phyloP scores from a whole-genome alignment of 148 eudicot species.

The Nyssa sinensis region DNA sequence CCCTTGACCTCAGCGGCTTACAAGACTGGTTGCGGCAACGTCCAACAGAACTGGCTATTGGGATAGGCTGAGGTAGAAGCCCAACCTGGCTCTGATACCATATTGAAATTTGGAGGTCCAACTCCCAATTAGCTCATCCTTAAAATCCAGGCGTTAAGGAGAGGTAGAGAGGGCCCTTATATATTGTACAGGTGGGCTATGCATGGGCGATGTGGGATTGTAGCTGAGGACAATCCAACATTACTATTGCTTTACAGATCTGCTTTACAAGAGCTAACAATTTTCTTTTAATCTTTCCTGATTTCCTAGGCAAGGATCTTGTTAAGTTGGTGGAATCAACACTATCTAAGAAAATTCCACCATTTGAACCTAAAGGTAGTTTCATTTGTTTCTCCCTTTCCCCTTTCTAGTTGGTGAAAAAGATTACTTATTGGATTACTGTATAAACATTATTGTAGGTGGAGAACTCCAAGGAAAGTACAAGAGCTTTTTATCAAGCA shows the following conservation, averaged over 20 bases:
- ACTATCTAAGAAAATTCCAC: slow-evolving; percentile 13
- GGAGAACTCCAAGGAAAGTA: slow-evolving; percentile 25
- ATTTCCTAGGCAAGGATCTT: slow-evolving; percentile 15
- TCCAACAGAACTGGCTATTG: too few relatives aligned
- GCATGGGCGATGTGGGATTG: too few relatives aligned
- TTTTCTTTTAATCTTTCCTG: not conserved
- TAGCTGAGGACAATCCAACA: too few relatives aligned
- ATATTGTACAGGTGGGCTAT: too few relatives aligned
- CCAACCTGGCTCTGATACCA: too few relatives aligned
- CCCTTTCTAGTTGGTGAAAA: not conserved
- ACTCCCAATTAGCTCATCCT: too few relatives aligned
- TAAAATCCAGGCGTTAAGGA: too few relatives aligned
- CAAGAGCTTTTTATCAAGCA: slow-evolving; percentile 17
- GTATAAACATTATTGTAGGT: slow-evolving; percentile 19
- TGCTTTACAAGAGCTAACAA: slow-evolving; percentile 5
- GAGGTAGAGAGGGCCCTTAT: too few relatives aligned
- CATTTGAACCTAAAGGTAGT: slow-evolving; percentile 18
- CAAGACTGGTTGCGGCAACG: too few relatives aligned
- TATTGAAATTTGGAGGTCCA: too few relatives aligned
- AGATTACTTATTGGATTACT: not conserved
- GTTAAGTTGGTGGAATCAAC: slow-evolving; percentile 20
- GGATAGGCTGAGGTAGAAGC: too few relatives aligned
- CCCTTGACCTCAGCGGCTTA: too few relatives aligned
- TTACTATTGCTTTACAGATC: not conserved
- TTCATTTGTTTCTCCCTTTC: not conserved